phyloP scores from a whole-genome alignment of 2,329 filamentous ascomycete genomes.

The Trichoderma sp. region DNA sequence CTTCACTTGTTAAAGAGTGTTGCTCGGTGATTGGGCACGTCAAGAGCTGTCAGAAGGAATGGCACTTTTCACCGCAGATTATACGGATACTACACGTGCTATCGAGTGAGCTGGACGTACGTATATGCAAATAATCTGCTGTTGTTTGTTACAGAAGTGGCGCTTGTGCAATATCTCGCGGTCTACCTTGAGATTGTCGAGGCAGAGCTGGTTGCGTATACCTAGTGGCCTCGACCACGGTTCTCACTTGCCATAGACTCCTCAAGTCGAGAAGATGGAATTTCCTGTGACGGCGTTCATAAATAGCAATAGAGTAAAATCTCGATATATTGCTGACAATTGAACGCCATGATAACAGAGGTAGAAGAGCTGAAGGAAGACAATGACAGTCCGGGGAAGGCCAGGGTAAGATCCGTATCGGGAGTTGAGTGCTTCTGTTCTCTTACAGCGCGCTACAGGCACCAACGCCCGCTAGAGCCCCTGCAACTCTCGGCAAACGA shows the following conservation, averaged over 20 bases:
- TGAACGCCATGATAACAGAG: too few relatives aligned
- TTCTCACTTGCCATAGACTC: background rate
- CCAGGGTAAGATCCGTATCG: too few relatives aligned
- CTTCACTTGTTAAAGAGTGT: background rate
- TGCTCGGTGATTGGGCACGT: background rate
- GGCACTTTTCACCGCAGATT: background rate
- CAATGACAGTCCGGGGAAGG: too few relatives aligned
- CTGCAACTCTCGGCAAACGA: constrained; percentile 23
- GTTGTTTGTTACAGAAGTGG: background rate
- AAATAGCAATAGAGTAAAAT: too few relatives aligned
- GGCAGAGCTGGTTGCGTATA: background rate
- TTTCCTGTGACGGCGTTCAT: too few relatives aligned
- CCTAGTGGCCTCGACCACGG: too few relatives aligned
- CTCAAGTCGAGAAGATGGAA: background rate
- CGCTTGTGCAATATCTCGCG: background rate
- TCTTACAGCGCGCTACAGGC: background rate
- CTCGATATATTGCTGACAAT: too few relatives aligned
- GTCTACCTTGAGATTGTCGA: background rate
- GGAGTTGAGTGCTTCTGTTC: too few relatives aligned
- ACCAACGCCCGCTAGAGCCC: constrained; percentile 24
- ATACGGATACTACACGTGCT: background rate
- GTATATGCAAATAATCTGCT: background rate
- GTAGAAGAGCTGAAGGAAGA: too few relatives aligned
- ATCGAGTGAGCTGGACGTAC: background rate
- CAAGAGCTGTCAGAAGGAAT: background rate